Evolutionary conservation across 2,329 filamentous ascomycete genomes (phyloP).

Genomic region (Leptographium wingfieldii): DNA sequence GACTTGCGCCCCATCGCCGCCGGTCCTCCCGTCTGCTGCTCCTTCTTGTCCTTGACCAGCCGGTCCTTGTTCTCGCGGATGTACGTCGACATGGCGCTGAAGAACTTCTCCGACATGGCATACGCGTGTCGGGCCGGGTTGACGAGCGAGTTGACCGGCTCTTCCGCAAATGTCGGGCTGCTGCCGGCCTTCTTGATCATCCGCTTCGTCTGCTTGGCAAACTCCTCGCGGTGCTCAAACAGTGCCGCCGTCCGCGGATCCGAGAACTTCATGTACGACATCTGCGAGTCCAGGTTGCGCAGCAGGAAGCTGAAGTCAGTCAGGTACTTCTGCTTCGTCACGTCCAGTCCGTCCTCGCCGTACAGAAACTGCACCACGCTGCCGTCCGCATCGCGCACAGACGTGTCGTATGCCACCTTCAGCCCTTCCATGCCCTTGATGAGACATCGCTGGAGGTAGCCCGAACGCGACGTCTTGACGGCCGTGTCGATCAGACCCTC

Average conservation of each 20-base stretch:
- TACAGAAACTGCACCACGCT: constrained; percentile 91
- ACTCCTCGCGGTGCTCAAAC: constrained; percentile 44
- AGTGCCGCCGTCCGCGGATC: constrained; percentile 31
- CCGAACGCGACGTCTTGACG: constrained; percentile 94
- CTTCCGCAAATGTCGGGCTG: constrained; percentile 44
- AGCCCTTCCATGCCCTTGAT: constrained; percentile 98
- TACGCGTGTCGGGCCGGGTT: constrained; percentile 69
- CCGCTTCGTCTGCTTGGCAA: constrained; percentile 69
- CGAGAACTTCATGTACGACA: constrained; percentile 59
- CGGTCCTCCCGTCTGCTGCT: constrained; percentile 11
- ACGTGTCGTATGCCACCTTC: constrained; percentile 83
- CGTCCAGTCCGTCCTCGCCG: constrained; percentile 89
- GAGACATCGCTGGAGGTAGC: constrained; percentile 89
- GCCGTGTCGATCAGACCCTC: constrained; percentile 98
- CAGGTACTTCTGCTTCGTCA: constrained; percentile 87
- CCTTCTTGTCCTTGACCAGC: constrained; percentile 30
- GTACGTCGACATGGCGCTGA: constrained; percentile 59
- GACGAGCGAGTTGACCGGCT: constrained; percentile 62
- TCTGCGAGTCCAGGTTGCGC: constrained; percentile 70
- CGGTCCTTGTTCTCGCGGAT: constrained; percentile 61
- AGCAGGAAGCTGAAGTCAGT: constrained; percentile 83
- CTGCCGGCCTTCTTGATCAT: constrained; percentile 59
- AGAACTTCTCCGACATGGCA: constrained; percentile 82
- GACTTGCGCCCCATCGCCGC: constrained; percentile 36
- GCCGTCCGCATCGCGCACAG: constrained; percentile 87